phyloP scores from a whole-genome alignment of 306 rosid genomes.

The Geum urbanum region DNA sequence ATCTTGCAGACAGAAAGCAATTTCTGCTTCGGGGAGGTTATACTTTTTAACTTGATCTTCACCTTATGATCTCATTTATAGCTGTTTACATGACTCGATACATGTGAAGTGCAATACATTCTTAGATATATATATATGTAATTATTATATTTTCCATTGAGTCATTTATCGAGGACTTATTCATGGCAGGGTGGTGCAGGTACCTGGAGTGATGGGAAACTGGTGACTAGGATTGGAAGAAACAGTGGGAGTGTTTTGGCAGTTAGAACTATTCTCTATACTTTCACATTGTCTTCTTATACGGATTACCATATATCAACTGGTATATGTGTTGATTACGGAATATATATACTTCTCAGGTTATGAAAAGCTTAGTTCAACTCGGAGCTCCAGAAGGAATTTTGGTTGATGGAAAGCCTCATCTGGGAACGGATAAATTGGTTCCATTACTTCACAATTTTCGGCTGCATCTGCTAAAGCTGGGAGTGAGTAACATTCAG shows the following conservation, averaged over 20 bases:
- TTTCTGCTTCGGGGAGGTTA: slow-evolving; percentile 98
- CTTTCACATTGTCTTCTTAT: neutral
- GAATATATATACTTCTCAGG: slow-evolving; percentile 46
- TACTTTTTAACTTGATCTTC: slow-evolving; percentile 34
- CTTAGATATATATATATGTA: too few species aligned
- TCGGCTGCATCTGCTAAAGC: slow-evolving; percentile 66
- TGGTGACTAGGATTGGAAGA: slow-evolving; percentile 93
- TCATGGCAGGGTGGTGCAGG: slow-evolving; percentile 99
- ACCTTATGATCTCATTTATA: slow-evolving; percentile 20
- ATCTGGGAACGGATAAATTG: slow-evolving; percentile 92
- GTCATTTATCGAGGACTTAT: slow-evolving; percentile 77
- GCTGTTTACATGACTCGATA: slow-evolving; percentile 13
- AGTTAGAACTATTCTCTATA: slow-evolving; percentile 39
- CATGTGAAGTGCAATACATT: neutral
- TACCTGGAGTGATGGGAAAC: slow-evolving; percentile 99
- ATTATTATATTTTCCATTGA: slow-evolving; percentile 10
- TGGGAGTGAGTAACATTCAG: slow-evolving; percentile 69
- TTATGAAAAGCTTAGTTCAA: slow-evolving; percentile 83
- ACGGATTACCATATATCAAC: neutral
- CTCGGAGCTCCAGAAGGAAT: slow-evolving; percentile 89
- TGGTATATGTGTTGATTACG: slow-evolving; percentile 4
- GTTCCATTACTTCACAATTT: slow-evolving; percentile 89
- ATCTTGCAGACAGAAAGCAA: slow-evolving; percentile 75
- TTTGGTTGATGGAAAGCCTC: slow-evolving; percentile 86
- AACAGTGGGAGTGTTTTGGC: slow-evolving; percentile 87